Evolutionary conservation across 768 basidiomycete species (phyloP).

Genomic region (Cystobasidium tubakii): DNA sequence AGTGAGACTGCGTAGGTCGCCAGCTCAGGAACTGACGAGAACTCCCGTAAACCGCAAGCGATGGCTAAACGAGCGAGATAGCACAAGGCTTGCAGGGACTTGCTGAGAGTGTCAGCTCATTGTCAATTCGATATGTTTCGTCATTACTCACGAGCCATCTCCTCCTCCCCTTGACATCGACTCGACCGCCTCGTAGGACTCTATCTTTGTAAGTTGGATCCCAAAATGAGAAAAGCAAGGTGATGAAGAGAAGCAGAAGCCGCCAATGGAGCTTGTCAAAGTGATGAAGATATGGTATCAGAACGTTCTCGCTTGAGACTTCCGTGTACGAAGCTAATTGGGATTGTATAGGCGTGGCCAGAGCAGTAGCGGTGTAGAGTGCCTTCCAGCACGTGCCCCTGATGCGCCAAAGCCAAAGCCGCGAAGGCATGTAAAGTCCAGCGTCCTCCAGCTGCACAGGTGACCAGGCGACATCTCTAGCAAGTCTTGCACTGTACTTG

Average conservation of each 20-base stretch:
- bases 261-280: neutral
- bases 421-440: neutral
- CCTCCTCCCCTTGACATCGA: neutral
- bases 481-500: neutral
- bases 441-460: neutral
- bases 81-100: neutral
- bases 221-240: conserved; percentile 26
- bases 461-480: neutral
- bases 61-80: neutral
- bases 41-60: neutral
- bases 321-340: neutral
- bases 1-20: neutral
- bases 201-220: conserved; percentile 22
- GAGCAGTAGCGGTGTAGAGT: neutral
- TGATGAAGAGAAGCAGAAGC: neutral
- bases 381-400: conserved; percentile 8
- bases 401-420: conserved; percentile 3
- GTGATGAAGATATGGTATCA: neutral
- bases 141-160: conserved; percentile 27
- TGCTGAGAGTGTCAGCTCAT: neutral
- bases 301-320: neutral
- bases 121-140: neutral
- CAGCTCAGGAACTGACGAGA: neutral
- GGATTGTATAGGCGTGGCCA: neutral
- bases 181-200: neutral